Conservation (phyloP, 2,329 filamentous ascomycete species). For the Aureobasidium vineae region DNA sequence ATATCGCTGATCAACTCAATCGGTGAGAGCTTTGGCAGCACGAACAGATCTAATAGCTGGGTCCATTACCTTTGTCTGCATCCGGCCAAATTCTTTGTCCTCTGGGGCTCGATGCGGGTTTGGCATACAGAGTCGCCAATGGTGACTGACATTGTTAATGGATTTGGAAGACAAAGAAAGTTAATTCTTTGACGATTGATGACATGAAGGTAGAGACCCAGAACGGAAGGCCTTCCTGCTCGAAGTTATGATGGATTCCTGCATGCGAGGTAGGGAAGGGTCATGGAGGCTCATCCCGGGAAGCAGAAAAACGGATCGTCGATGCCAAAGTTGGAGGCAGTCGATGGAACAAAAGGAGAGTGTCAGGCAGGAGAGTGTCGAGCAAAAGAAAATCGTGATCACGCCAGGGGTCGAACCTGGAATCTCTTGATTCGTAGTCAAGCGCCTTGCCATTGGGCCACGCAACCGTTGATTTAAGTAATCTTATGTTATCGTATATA, state of each 20-base stretch:
- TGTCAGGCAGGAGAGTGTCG: not conserved
- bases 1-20: not conserved
- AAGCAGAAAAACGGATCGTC: too few relatives aligned
- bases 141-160: not conserved
- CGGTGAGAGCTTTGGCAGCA: not conserved
- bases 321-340: too few relatives aligned
- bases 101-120: not conserved
- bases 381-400: constrained; percentile 8
- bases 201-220: not conserved
- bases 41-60: not conserved
- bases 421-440: constrained; percentile 49
- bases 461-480: constrained; percentile 26
- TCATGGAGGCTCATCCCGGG: too few relatives aligned
- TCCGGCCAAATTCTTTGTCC: not conserved
- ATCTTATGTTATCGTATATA: not conserved
- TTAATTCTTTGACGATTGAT: not conserved
- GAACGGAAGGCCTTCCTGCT: not conserved
- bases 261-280: not conserved
- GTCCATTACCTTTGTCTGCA: not conserved
- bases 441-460: constrained; percentile 60
- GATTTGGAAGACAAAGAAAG: not conserved
- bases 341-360: not conserved
- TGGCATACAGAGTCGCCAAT: not conserved
- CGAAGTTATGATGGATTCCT: not conserved
- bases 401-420: constrained; percentile 28